phyloP scores from a whole-genome alignment of 495 filamentous ascomycete species.

The Tuber magnatum region DNA sequence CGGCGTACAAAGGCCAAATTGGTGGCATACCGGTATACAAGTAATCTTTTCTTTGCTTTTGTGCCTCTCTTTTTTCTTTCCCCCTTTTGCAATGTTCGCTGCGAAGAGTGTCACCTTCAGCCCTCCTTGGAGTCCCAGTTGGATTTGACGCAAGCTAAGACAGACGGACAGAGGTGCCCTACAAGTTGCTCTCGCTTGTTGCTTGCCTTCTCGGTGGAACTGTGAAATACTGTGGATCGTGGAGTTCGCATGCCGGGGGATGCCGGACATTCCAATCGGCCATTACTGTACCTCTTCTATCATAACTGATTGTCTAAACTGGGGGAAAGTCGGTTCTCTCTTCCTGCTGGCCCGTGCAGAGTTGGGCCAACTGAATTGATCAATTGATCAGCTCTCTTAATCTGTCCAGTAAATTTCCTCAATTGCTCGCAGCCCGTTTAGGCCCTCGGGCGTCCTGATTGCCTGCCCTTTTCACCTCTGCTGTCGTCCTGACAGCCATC shows the following conservation, averaged over 20 bases:
- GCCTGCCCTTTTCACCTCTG: not conserved
- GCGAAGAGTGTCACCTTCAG: not conserved
- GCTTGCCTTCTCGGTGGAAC: not conserved
- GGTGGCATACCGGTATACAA: slow-evolving; percentile 12
- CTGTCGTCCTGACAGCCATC: not conserved
- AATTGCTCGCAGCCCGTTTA: not conserved
- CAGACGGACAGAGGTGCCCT: not conserved
- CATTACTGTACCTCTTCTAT: not conserved
- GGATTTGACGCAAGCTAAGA: slow-evolving; percentile 2
- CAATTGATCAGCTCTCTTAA: not conserved
- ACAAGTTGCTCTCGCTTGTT: not conserved
- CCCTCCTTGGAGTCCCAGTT: not conserved
- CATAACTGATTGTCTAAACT: not conserved
- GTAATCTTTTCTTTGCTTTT: slow-evolving; percentile 31
- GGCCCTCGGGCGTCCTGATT: not conserved
- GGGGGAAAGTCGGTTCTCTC: not conserved
- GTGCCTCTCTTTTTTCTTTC: slow-evolving; percentile 18
- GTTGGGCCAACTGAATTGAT: not conserved
- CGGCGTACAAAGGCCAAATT: slow-evolving; percentile 23
- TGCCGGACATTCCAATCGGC: not conserved
- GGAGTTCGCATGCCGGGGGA: not conserved
- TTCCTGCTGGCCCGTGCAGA: not conserved
- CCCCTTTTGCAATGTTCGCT: slow-evolving; percentile 18
- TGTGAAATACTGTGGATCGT: not conserved
- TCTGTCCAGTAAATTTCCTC: not conserved